These are phyloP conservation scores for Daldinia grandis DNA, from an alignment of 495 filamentous ascomycete genomes.

Conservation along the genomic window DNA sequence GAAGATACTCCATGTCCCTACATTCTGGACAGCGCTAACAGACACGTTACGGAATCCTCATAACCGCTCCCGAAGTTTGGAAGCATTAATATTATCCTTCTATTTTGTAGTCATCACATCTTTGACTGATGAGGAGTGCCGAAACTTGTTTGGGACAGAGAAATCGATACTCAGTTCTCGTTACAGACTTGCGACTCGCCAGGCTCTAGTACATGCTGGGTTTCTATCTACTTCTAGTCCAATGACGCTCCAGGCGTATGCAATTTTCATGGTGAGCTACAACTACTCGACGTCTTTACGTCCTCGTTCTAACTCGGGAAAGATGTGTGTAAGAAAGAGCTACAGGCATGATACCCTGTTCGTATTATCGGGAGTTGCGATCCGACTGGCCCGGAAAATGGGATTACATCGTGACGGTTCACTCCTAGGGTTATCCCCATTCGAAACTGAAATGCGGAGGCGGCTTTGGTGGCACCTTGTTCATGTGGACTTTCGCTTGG, in stretches of 20 bases:
- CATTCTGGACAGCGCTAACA: slow-evolving; percentile 56
- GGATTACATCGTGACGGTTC: slow-evolving; percentile 59
- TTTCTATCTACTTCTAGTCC: slow-evolving; percentile 42
- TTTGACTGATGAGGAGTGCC: slow-evolving; percentile 51
- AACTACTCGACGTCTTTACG: neutral
- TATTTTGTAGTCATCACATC: slow-evolving; percentile 56
- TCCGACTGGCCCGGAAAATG: slow-evolving; percentile 60
- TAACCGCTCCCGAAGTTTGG: slow-evolving; percentile 50
- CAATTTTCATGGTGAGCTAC: slow-evolving; percentile 27
- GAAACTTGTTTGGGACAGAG: slow-evolving; percentile 52
- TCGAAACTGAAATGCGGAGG: slow-evolving; percentile 50
- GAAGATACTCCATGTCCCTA: slow-evolving; percentile 64
- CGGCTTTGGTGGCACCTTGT: slow-evolving; percentile 52
- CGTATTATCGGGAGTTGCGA: slow-evolving; percentile 55
- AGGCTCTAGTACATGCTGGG: slow-evolving; percentile 57
- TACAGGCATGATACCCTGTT: slow-evolving; percentile 57
- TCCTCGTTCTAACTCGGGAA: slow-evolving; percentile 11
- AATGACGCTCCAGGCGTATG: slow-evolving; percentile 31
- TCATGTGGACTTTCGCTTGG: slow-evolving; percentile 52
- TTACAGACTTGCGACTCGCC: slow-evolving; percentile 55
- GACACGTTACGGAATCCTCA: slow-evolving; percentile 45
- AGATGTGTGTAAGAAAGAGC: slow-evolving; percentile 55
- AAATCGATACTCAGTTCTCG: slow-evolving; percentile 51
- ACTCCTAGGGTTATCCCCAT: slow-evolving; percentile 50
- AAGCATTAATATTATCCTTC: slow-evolving; percentile 61